Base-by-base conservation (phyloP, 2,329 filamentous ascomycete species). In the Monilinia aucupariae region DNA sequence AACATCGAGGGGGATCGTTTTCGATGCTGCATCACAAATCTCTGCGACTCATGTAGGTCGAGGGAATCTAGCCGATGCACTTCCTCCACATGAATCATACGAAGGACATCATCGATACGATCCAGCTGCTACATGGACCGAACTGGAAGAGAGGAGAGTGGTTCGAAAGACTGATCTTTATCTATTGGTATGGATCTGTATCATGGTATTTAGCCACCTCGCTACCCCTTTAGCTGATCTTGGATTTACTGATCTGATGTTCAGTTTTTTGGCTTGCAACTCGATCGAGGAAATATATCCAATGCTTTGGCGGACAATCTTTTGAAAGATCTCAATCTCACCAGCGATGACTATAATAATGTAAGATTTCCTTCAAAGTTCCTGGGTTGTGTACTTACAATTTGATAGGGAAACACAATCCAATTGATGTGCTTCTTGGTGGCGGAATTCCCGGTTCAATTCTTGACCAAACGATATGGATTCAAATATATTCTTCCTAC, bases 391-490 rank as follows among this genome's bases (percentile, higher is more conserved):
- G 4, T n/a, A 45, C 48, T 61, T 41, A 54, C 37, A 53, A 12
- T 9, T 58, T 27, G 34, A 75, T 63, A 85, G 85, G 83, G 83
- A 12, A 68, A 68, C 17, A 71, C 71, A 10, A 68, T 71, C 53
- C 85, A 84, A 66, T 76, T 68, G 45, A 32, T 71, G 1, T 50
- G 68, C 2, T 72, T 72, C 25, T 52, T 73, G 13, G 67, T 59
- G 22, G 79, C 83, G 0, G 83, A 86, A 69, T 75, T 88, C 0
- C 85, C 85, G 0, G 86, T 83, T 0, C 84, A 87, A 69, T 65
- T 72, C 15, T 61, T 72, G 8, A 66, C 32, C 77, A 84, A 68
- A 77, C 85, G 65, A 68, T 66, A 82, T n/a, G 81, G 81, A 0
- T 79, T 80, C 0, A 80, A 82, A 67, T 73, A 76, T 41, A 81